Evolutionary conservation across 164 flowering plant genomes (phyloP).

Genomic region (Berberis vulgaris): DNA sequence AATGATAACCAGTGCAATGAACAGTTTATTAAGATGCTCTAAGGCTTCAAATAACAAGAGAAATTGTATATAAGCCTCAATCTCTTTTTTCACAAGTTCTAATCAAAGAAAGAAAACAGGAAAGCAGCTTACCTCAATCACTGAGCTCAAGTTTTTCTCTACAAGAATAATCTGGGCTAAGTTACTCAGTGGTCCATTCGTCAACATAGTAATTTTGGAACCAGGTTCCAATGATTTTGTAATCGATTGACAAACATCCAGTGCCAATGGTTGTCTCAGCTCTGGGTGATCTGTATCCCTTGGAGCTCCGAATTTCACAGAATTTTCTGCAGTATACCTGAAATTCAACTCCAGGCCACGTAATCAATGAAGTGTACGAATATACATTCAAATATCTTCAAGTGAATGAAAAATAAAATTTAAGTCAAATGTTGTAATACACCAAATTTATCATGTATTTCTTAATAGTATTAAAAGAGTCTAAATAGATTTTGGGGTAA

Average conservation of each 20-base stretch:
- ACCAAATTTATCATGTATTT: too few species aligned
- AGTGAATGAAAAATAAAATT: too few species aligned
- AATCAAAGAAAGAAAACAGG: neutral
- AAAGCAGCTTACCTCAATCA: conserved; percentile 43
- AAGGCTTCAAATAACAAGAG: too few species aligned
- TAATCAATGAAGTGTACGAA: neutral
- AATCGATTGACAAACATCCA: conserved; percentile 65
- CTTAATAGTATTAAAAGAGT: too few species aligned
- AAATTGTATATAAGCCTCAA: too few species aligned
- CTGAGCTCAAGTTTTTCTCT: conserved; percentile 25
- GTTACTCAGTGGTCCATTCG: conserved; percentile 83
- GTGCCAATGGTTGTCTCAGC: conserved; percentile 76
- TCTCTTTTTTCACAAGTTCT: neutral
- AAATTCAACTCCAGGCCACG: conserved; percentile 4
- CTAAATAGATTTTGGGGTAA: too few species aligned
- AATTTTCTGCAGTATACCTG: conserved; percentile 86
- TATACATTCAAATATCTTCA: neutral
- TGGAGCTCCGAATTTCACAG: conserved; percentile 69
- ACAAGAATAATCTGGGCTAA: conserved; percentile 51
- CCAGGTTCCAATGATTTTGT: conserved; percentile 31
- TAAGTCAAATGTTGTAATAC: too few species aligned
- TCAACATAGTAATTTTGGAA: conserved; percentile 58
- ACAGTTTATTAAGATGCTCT: too few species aligned
- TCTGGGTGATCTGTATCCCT: conserved; percentile 80
- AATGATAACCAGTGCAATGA: neutral